A percentile compares a stretch with the other conserved stretches of the same genome.
Evolutionary conservation across 2,329 filamentous ascomycete species (phyloP).

Genomic region (Aaosphaeria arxii): DNA sequence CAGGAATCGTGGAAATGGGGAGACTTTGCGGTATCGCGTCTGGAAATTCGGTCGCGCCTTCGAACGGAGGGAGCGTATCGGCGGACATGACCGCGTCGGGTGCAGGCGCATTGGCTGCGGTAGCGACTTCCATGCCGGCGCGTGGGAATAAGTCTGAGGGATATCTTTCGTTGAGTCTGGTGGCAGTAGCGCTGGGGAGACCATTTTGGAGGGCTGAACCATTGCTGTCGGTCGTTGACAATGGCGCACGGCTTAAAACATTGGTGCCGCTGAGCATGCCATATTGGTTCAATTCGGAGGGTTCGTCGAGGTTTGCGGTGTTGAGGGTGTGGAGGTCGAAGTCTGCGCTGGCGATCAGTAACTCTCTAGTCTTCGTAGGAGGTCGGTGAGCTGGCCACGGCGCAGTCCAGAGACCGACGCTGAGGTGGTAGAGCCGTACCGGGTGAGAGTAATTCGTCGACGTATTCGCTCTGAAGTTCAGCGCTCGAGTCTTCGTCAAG

Average conservation of each 20-base stretch:
- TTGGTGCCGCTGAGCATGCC: slow-evolving; percentile 29
- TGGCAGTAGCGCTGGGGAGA: slow-evolving; percentile 13
- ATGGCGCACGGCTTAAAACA: slow-evolving; percentile 9
- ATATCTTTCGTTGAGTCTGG: slow-evolving; percentile 6
- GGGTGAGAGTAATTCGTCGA: too few relatives aligned
- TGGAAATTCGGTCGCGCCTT: neutral
- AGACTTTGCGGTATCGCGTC: neutral
- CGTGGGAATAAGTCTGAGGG: slow-evolving; percentile 1
- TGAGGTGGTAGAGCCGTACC: too few relatives aligned
- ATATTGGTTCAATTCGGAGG: slow-evolving; percentile 13
- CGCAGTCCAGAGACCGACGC: too few relatives aligned
- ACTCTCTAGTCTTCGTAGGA: too few relatives aligned
- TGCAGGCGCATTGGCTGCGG: slow-evolving; percentile 1
- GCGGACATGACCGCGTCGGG: neutral
- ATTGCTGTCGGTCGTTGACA: slow-evolving; percentile 7
- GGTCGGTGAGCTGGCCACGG: too few relatives aligned
- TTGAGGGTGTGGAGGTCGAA: neutral
- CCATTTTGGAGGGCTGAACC: slow-evolving; percentile 19
- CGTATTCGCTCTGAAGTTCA: too few relatives aligned
- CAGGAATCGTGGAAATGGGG: slow-evolving; percentile 5
- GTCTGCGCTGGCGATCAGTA: neutral
- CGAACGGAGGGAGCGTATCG: neutral
- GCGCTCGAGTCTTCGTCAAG: too few relatives aligned
- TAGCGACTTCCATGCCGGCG: slow-evolving; percentile 27
- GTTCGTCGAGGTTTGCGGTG: neutral